Evolutionary conservation across 2,329 filamentous ascomycete genomes (phyloP).

Genomic region (Epichloe gansuensis): DNA sequence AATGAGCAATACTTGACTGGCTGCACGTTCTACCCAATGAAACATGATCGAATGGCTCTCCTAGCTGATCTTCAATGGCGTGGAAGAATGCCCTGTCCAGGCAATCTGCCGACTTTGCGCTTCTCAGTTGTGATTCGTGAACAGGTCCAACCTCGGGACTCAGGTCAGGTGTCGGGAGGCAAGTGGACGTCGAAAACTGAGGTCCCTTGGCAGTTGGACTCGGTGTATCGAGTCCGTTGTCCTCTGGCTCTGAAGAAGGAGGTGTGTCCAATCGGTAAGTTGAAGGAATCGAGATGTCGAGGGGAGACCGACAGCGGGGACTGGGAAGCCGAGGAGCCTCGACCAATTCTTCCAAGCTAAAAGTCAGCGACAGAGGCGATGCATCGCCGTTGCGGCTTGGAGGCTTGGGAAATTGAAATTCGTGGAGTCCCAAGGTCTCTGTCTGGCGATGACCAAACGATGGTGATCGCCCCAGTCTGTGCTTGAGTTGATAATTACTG

Average conservation of each 20-base stretch:
- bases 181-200: slow-evolving; percentile 6
- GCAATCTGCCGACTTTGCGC: slow-evolving; percentile 17
- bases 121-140: slow-evolving; percentile 14
- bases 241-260: slow-evolving; percentile 19
- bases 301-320: slow-evolving; percentile 15
- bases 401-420: slow-evolving; percentile 26
- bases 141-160: slow-evolving; percentile 19
- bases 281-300: slow-evolving; percentile 10
- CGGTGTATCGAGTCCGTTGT: slow-evolving; percentile 7
- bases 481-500: slow-evolving; percentile 2
- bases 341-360: slow-evolving; percentile 9
- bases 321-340: slow-evolving; percentile 15
- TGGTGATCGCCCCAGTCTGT: slow-evolving; percentile 12
- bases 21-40: slow-evolving; percentile 17
- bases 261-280: slow-evolving; percentile 19
- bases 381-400: slow-evolving; percentile 17
- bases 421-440: slow-evolving; percentile 18
- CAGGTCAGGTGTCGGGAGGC: slow-evolving; percentile 20
- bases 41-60: slow-evolving; percentile 13
- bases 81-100: slow-evolving; percentile 16
- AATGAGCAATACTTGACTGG: slow-evolving; percentile 19
- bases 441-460: slow-evolving; percentile 13
- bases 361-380: slow-evolving; percentile 14
- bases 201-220: slow-evolving; percentile 9
- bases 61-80: slow-evolving; percentile 16